Evolutionary conservation across 331 rosid species (phyloP).

Genomic region (Quercus phellos): DNA sequence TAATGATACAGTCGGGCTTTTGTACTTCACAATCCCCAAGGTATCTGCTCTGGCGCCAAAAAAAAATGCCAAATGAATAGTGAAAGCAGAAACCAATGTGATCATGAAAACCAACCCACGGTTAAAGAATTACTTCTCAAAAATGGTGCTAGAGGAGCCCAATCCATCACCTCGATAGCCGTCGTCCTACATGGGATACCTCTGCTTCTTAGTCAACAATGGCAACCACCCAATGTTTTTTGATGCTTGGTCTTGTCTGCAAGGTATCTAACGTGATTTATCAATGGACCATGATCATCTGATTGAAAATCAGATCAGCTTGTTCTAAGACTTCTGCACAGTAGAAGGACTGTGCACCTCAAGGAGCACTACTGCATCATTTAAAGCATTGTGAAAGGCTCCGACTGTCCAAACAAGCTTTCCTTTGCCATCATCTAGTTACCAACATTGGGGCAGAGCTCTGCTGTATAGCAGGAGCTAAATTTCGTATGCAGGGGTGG

Average conservation of each 20-base stretch:
- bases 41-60: constrained; percentile 44
- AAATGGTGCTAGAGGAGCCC: constrained; percentile 27
- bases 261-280: constrained; percentile 16
- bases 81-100: constrained; percentile 40
- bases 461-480: constrained; percentile 36
- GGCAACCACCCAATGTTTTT: constrained; percentile 16
- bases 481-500: constrained; percentile 30
- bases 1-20: constrained; percentile 34
- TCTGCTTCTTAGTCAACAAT: constrained; percentile 29
- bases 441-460: constrained; percentile 32
- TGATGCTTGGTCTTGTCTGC: constrained; percentile 27
- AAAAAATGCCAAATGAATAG: constrained; percentile 29
- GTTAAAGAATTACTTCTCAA: constrained; percentile 26
- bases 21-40: constrained; percentile 42
- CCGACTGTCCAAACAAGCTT: constrained; percentile 31
- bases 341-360: constrained; percentile 31
- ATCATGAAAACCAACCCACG: constrained; percentile 26
- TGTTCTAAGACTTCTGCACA: constrained; percentile 34
- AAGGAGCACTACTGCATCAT: constrained; percentile 33
- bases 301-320: constrained; percentile 39
- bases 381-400: constrained; percentile 32
- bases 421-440: constrained; percentile 12
- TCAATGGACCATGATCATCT: constrained; percentile 27
- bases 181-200: constrained; percentile 7
- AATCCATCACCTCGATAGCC: constrained; percentile 26